A percentile compares a stretch with the other conserved stretches of the same genome.
These are phyloP conservation scores for Capsicum rhomboideum DNA, from an alignment of 257 asterid species.

Conservation along the genomic window DNA sequence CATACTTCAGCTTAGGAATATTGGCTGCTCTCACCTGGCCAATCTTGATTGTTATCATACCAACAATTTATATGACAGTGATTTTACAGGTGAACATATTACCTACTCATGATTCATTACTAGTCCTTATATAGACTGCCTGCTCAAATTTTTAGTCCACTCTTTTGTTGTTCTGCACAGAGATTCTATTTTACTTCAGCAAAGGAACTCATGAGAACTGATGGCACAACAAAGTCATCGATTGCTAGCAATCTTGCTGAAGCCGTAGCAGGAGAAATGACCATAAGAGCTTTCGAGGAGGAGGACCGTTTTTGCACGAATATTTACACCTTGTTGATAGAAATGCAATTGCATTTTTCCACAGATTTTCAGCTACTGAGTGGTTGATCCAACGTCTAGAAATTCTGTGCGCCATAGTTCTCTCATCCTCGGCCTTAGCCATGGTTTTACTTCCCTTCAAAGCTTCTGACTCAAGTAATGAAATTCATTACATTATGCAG, in stretches of 20 bases:
- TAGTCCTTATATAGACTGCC: not conserved
- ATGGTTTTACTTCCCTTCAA: slow-evolving; percentile 15
- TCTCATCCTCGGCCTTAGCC: slow-evolving; percentile 31
- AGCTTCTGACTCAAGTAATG: slow-evolving; percentile 22
- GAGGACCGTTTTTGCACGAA: slow-evolving; percentile 24
- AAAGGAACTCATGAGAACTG: slow-evolving; percentile 28
- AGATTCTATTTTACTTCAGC: slow-evolving; percentile 25
- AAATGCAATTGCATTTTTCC: slow-evolving; percentile 17
- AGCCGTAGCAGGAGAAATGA: slow-evolving; percentile 29
- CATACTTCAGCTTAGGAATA: slow-evolving; percentile 23
- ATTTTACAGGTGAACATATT: slow-evolving; percentile 14
- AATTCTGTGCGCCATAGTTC: slow-evolving; percentile 20
- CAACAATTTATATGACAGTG: slow-evolving; percentile 13
- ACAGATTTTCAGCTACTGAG: slow-evolving; percentile 29
- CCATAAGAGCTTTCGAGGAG: slow-evolving; percentile 30
- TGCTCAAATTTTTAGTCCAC: not conserved
- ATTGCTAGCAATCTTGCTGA: slow-evolving; percentile 31
- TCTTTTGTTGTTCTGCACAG: slow-evolving; percentile 3
- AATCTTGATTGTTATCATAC: slow-evolving; percentile 19
- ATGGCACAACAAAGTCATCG: slow-evolving; percentile 26
- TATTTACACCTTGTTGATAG: slow-evolving; percentile 21
- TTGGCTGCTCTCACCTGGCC: slow-evolving; percentile 28
- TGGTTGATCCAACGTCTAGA: slow-evolving; percentile 34
- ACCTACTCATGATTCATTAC: not conserved
- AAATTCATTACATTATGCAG: not conserved